Conservation (phyloP, 345 rosid species). For the Eucalyptus urophylla region DNA sequence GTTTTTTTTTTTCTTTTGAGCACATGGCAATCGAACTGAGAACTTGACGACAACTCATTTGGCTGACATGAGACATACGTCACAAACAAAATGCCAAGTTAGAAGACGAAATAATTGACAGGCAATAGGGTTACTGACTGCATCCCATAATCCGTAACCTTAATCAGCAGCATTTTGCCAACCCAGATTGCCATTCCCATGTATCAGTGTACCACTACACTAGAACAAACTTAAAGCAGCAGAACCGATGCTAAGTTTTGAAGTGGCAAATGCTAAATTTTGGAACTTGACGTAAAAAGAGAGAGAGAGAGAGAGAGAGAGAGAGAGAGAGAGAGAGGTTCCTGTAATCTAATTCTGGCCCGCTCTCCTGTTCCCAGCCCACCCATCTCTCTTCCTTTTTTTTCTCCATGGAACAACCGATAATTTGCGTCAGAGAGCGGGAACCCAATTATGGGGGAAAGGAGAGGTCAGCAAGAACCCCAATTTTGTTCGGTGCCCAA, state of each 20-base stretch:
- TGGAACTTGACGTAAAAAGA: neutral
- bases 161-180: neutral
- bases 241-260: neutral
- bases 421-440: neutral
- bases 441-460: neutral
- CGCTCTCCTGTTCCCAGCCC: neutral
- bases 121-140: neutral
- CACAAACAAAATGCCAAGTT: neutral
- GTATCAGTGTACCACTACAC: neutral
- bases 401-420: neutral
- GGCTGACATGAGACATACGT: neutral
- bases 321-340: neutral
- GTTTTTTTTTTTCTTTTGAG: neutral
- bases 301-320: too few species aligned
- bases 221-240: neutral
- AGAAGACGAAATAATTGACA: neutral
- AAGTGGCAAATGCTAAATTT: neutral
- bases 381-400: neutral
- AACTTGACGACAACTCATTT: neutral
- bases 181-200: neutral
- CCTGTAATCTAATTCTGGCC: neutral
- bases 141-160: neutral
- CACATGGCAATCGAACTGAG: neutral
- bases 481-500: neutral
- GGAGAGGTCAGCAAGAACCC: neutral